A percentile compares a stretch with the other conserved stretches of the same genome.
These are phyloP conservation scores for Phytopythium boreale DNA, from an alignment of 352 stramenopile genomes.

Conservation along the genomic window DNA sequence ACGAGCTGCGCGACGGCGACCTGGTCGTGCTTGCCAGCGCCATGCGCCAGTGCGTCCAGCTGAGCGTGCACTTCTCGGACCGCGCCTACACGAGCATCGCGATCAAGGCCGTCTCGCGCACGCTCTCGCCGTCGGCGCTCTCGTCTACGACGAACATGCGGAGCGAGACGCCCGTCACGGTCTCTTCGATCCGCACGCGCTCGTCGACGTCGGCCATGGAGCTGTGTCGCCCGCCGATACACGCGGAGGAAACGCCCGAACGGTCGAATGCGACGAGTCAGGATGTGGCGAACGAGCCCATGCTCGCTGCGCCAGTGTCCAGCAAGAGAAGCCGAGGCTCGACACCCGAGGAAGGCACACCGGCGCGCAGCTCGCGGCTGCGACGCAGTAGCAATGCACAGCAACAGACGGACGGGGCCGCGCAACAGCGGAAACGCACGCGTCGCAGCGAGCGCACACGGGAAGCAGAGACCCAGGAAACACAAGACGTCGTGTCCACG, in stretches of 20 bases:
- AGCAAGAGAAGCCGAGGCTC: slow-evolving; percentile 1
- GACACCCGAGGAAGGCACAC: slow-evolving; percentile 13
- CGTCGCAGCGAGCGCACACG: slow-evolving; percentile 19
- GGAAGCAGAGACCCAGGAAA: slow-evolving; percentile 11
- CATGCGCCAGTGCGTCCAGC: slow-evolving; percentile 57
- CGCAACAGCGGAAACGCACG: slow-evolving; percentile 34
- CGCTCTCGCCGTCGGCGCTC: background rate
- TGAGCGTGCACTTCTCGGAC: slow-evolving; percentile 49
- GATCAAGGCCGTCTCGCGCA: slow-evolving; percentile 27
- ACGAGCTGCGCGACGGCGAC: slow-evolving; percentile 65
- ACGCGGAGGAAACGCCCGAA: slow-evolving; percentile 1
- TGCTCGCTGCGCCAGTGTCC: slow-evolving; percentile 11
- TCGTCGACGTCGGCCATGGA: slow-evolving; percentile 2
- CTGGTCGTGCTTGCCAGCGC: slow-evolving; percentile 64
- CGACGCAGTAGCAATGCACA: slow-evolving; percentile 26
- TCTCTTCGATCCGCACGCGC: background rate
- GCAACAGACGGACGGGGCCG: slow-evolving; percentile 12
- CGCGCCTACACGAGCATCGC: slow-evolving; percentile 34
- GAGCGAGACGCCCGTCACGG: background rate
- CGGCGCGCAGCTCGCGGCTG: slow-evolving; percentile 19
- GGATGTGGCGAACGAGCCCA: slow-evolving; percentile 8
- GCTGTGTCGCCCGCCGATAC: slow-evolving; percentile 2
- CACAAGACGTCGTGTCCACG: background rate
- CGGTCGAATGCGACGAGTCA: slow-evolving; percentile 18
- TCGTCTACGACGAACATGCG: background rate